Evolutionary conservation across 2,329 filamentous ascomycete species (phyloP), one percentile per base, ranked within the genome.

Genomic region (Fusarium proliferatum): DNA sequence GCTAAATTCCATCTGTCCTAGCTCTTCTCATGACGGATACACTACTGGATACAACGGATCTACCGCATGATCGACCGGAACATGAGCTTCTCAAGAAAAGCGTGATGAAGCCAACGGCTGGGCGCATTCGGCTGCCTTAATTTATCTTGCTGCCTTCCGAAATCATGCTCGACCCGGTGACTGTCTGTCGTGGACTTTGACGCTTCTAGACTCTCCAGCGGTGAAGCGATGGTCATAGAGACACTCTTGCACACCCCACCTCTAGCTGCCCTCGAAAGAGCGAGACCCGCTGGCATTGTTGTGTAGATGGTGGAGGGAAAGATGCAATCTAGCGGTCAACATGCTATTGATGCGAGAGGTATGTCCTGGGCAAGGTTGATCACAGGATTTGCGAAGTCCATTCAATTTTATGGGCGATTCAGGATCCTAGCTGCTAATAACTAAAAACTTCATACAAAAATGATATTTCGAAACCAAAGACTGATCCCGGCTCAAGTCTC

Each of bases 1-100:
- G 46, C 46, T n/a, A 48, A 15, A 17, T 48, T 28, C 45, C 45
- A 28, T 48, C 12, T 48, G 45, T 48, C 45, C 26, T 48, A 49
- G 46, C 28, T 30, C 28, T 16, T 49, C 28, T 30, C 46, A 30
- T 49, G 46, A 49, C 46, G 46, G 46, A 49, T 49, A 4, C 46
- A 8, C 46, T 49, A 49, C 46, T 49, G 13, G 6, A 30, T n/a
- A 15, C 13, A 15, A 49, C 19, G 28, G 46, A 16, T 49, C 28
- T 12, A 11, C 46, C 46, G 19, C 28, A n/a, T 30, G 46, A 49
- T 49, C 46, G 46, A 30, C 46, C 3, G 5, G 19, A n/a, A 49
- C 2, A 11, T 5, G 16, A 16, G 19, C 21, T n/a, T n/a, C 19
- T n/a, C 19, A 5, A 17, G 13, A 9, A n/a, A 30, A n/a, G 9